phyloP scores from a whole-genome alignment of 2,329 filamentous ascomycete species.

The Penicillium thymicola region DNA sequence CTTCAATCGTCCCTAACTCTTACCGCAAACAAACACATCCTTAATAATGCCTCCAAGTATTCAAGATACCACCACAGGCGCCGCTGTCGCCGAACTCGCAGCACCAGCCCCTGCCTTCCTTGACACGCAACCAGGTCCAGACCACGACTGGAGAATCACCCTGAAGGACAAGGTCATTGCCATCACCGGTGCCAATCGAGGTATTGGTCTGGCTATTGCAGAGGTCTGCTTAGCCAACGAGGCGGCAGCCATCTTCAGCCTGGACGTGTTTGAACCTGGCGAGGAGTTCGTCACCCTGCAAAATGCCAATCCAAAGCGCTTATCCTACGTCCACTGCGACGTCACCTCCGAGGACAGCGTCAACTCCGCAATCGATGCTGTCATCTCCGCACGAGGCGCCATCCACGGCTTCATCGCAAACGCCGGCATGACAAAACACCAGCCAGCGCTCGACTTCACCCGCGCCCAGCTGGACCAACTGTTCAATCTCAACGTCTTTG shows the following conservation, averaged over 20 bases:
- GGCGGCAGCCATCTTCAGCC: slow-evolving; percentile 41
- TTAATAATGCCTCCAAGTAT: neutral
- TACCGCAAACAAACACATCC: neutral
- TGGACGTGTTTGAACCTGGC: slow-evolving; percentile 40
- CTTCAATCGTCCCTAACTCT: neutral
- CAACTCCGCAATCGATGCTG: neutral
- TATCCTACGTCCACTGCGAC: slow-evolving; percentile 48
- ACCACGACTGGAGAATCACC: slow-evolving; percentile 42
- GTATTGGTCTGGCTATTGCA: slow-evolving; percentile 47
- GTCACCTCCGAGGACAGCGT: slow-evolving; percentile 46
- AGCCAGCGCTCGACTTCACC: slow-evolving; percentile 46
- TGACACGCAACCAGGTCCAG: neutral
- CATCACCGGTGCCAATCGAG: slow-evolving; percentile 31
- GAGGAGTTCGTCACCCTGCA: slow-evolving; percentile 36
- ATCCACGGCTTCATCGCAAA: neutral
- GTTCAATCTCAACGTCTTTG: slow-evolving; percentile 46
- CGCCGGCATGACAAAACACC: slow-evolving; percentile 45
- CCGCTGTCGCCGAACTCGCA: neutral
- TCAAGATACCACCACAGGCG: neutral
- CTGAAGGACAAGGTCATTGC: slow-evolving; percentile 41
- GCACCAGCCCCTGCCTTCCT: neutral
- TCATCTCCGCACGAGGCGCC: neutral
- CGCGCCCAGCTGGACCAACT: slow-evolving; percentile 40
- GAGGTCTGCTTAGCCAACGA: slow-evolving; percentile 48
- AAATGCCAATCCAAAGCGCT: slow-evolving; percentile 40